These are phyloP conservation scores for Penicillium sumatraense DNA, from an alignment of 2,329 filamentous ascomycete species.

Conservation along the genomic window DNA sequence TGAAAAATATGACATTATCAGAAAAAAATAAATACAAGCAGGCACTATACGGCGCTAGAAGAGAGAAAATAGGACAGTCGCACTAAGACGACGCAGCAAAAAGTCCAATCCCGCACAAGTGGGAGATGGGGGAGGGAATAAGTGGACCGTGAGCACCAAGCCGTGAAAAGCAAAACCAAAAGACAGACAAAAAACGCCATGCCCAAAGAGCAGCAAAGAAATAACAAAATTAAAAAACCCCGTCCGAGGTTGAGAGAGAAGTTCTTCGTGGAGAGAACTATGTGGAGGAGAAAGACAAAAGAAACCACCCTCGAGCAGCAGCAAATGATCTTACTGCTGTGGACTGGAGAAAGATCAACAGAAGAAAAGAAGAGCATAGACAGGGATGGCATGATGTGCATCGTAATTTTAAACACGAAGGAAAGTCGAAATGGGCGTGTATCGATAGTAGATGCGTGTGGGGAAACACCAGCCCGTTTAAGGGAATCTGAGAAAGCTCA, in stretches of 20 bases:
- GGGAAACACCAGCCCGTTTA: conserved; percentile 17
- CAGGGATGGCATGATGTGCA: conserved; percentile 30
- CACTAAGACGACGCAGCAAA: conserved; percentile 3
- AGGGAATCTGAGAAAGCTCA: conserved; percentile 20
- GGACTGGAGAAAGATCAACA: conserved; percentile 21
- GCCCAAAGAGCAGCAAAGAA: conserved; percentile 19
- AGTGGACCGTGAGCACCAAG: conserved; percentile 25
- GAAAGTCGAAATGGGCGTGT: conserved; percentile 24
- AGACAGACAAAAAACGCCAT: conserved; percentile 27
- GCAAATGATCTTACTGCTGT: conserved; percentile 5
- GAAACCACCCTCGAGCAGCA: conserved; percentile 9
- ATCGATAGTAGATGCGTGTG: conserved; percentile 10
- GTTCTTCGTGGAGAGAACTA: conserved; percentile 6
- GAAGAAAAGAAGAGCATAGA: conserved; percentile 25
- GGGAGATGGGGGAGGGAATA: conserved; percentile 24
- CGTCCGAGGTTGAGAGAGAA: conserved; percentile 20
- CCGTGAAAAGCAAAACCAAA: conserved; percentile 21
- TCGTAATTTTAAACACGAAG: conserved; percentile 37
- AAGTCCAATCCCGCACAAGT: conserved; percentile 4
- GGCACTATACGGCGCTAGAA: conserved; percentile 20
- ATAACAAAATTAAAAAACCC: conserved; percentile 23
- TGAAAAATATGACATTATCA: conserved; percentile 19
- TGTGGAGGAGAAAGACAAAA: conserved; percentile 2
- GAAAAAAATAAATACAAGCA: conserved; percentile 14
- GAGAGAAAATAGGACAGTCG: conserved; percentile 15